A percentile compares a stretch with the other conserved stretches of the same genome.
Evolutionary conservation across 2,329 filamentous ascomycete species (phyloP).

Genomic region (Bipolaris victoriae): DNA sequence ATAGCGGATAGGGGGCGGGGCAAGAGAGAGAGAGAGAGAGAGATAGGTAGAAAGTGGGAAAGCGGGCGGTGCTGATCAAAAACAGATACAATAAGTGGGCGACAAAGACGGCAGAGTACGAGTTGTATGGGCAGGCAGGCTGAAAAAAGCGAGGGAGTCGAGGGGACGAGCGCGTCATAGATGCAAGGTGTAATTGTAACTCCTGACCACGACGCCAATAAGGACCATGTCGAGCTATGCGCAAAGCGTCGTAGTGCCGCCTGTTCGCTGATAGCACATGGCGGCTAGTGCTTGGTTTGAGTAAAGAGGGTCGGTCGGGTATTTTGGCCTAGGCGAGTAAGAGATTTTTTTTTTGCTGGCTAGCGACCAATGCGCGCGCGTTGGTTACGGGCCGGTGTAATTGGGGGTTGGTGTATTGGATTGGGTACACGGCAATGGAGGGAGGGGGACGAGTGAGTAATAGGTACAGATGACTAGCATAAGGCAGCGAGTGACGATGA

Average conservation of each 20-base stretch:
- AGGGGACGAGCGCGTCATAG: constrained; percentile 30
- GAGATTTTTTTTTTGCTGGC: constrained; percentile 17
- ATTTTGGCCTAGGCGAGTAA: constrained; percentile 32
- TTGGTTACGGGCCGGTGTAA: constrained; percentile 13
- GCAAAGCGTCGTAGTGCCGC: constrained; percentile 21
- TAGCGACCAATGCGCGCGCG: constrained; percentile 21
- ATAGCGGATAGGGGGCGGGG: neutral
- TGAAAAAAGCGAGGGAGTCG: constrained; percentile 2
- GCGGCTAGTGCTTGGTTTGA: constrained; percentile 23
- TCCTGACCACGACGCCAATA: constrained; percentile 11
- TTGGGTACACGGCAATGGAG: too few species aligned
- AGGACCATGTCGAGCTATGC: constrained; percentile 12
- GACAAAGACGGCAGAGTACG: neutral
- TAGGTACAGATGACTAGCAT: constrained; percentile 25
- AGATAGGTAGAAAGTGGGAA: too few species aligned
- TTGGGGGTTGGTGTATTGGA: neutral
- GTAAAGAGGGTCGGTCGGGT: constrained; percentile 24
- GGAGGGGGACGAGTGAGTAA: neutral
- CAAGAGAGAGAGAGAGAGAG: neutral
- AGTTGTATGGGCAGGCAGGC: constrained; percentile 2
- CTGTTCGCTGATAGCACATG: constrained; percentile 23
- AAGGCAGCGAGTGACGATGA: constrained; percentile 28
- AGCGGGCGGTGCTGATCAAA: neutral
- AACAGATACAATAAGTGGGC: neutral
- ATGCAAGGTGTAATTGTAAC: constrained; percentile 22